These are phyloP conservation scores for Pelargonium citronellum DNA, from an alignment of 441 rosid species.

Conservation along the genomic window DNA sequence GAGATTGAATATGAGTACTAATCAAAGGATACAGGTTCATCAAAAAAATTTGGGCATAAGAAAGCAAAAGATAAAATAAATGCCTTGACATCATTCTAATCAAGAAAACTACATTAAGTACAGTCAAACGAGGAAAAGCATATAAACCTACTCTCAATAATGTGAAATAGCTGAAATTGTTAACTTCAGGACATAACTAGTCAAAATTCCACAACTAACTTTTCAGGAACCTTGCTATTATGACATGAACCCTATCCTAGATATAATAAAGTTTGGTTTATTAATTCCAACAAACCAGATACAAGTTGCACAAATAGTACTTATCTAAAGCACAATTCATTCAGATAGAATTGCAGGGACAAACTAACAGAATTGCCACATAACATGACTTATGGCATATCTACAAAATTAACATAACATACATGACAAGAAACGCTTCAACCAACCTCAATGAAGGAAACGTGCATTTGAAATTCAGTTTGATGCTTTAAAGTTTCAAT, in stretches of 20 bases:
- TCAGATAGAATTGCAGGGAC: no score
- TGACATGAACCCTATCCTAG: no score
- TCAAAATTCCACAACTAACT: no score
- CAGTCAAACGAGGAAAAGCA: background rate
- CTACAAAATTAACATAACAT: background rate
- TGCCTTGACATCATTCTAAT: background rate
- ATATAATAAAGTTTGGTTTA: no score
- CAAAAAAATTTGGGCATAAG: background rate
- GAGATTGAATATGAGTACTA: background rate
- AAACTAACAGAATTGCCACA: background rate
- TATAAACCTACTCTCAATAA: conserved; percentile 1
- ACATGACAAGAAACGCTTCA: conserved; percentile 14
- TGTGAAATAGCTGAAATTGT: background rate
- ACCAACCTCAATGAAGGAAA: conserved; percentile 94
- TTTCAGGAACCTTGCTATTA: no score
- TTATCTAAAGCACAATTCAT: no score
- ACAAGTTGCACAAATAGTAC: no score
- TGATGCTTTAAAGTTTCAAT: conserved; percentile 69
- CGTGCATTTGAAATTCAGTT: conserved; percentile 75
- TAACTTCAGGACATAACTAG: no score
- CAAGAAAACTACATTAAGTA: background rate
- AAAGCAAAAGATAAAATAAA: background rate
- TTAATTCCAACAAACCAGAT: no score
- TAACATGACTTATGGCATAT: conserved; percentile 12
- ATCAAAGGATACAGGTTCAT: background rate